These are phyloP conservation scores for Ophiosphaerella narmari DNA, from an alignment of 2,329 filamentous ascomycete genomes.

Conservation along the genomic window DNA sequence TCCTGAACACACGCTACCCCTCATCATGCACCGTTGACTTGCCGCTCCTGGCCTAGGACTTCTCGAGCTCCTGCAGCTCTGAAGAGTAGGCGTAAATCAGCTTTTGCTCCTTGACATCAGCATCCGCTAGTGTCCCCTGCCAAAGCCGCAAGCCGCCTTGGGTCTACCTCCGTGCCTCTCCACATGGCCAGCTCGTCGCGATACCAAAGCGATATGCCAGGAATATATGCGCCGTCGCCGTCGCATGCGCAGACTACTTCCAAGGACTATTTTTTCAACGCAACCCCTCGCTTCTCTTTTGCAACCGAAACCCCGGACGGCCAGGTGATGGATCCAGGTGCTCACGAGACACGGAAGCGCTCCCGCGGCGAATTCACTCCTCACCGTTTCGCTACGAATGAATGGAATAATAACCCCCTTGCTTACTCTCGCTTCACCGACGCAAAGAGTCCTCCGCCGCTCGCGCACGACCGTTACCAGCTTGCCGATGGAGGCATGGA, in stretches of 20 bases:
- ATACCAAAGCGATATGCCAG: constrained; percentile 34
- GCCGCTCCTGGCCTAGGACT: background rate
- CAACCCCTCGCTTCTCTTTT: constrained; percentile 29
- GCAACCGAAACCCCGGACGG: constrained; percentile 30
- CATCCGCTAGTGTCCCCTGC: constrained; percentile 6
- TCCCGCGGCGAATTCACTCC: constrained; percentile 22
- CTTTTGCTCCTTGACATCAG: constrained; percentile 11
- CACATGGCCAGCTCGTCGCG: constrained; percentile 28
- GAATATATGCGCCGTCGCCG: constrained; percentile 27
- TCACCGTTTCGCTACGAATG: constrained; percentile 14
- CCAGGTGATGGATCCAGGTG: constrained; percentile 35
- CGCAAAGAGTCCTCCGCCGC: constrained; percentile 47
- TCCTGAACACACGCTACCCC: background rate
- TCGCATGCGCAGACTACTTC: constrained; percentile 19
- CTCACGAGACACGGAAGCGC: constrained; percentile 40
- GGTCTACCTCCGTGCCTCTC: constrained; percentile 14
- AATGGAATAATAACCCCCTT: constrained; percentile 27
- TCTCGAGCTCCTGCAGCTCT: constrained; percentile 3
- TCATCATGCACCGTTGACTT: background rate
- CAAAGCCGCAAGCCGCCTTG: constrained; percentile 24
- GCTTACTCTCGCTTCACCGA: constrained; percentile 26
- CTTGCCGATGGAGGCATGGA: constrained; percentile 56
- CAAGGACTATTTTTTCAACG: constrained; percentile 22
- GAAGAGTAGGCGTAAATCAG: background rate
- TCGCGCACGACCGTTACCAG: constrained; percentile 58